These are phyloP conservation scores for Didymella lethalis DNA, from an alignment of 2,329 filamentous ascomycete genomes.

Conservation along the genomic window DNA sequence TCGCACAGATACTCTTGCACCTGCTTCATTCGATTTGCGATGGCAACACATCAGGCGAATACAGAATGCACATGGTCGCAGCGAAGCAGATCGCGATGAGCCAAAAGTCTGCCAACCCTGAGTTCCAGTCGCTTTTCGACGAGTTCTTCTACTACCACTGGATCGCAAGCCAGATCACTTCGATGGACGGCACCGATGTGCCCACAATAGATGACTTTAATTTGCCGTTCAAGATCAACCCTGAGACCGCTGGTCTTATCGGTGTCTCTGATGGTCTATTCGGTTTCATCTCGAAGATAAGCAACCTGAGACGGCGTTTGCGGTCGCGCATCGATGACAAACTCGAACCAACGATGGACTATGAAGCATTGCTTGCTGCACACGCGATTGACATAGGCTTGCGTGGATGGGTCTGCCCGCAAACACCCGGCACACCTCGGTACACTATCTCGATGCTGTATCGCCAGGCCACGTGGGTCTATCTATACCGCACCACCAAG, in stretches of 20 bases:
- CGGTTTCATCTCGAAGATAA: conserved; percentile 79
- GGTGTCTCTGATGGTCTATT: conserved; percentile 86
- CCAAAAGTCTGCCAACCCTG: conserved; percentile 67
- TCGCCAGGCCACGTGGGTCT: conserved; percentile 69
- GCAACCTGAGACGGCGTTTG: conserved; percentile 76
- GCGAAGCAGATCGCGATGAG: conserved; percentile 74
- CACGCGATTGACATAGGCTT: conserved; percentile 79
- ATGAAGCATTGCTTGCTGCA: conserved; percentile 74
- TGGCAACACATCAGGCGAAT: conserved; percentile 70
- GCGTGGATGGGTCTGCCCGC: conserved; percentile 73
- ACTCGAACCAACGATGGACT: conserved; percentile 74
- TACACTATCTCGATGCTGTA: conserved; percentile 67
- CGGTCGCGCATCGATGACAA: conserved; percentile 69
- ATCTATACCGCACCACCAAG: conserved; percentile 68
- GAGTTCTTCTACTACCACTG: conserved; percentile 87
- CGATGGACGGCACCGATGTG: conserved; percentile 61
- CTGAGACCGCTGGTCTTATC: conserved; percentile 68
- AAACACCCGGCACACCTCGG: conserved; percentile 60
- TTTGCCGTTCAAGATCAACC: conserved; percentile 64
- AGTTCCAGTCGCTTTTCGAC: conserved; percentile 74
- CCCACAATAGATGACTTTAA: conserved; percentile 62
- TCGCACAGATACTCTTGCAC: conserved; percentile 66
- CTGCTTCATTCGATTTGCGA: conserved; percentile 69
- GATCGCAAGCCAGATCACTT: conserved; percentile 66
- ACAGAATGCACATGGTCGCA: conserved; percentile 79